Percentiles rank a stretch among this genome's conserved stretches.
These are phyloP conservation scores for Colletotrichum orchidophilum DNA, from an alignment of 2,329 filamentous ascomycete genomes.

Conservation along the genomic window DNA sequence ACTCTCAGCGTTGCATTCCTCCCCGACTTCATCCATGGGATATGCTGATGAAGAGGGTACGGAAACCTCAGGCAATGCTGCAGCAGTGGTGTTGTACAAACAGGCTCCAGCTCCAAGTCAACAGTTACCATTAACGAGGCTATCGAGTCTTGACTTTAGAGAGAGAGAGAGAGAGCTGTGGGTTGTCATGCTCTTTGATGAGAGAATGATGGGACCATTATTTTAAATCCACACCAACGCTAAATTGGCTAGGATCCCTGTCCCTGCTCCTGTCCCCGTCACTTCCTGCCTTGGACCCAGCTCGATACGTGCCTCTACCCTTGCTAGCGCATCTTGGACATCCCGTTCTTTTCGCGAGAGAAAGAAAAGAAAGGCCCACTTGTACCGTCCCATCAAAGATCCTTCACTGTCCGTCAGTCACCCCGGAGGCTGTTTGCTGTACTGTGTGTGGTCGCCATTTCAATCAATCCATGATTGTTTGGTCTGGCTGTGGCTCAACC, in stretches of 20 bases:
- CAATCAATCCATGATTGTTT: neutral
- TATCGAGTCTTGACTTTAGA: neutral
- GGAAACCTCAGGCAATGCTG: neutral
- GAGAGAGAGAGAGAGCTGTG: neutral
- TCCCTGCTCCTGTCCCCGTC: slow-evolving; percentile 6
- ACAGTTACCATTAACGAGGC: neutral
- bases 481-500: neutral
- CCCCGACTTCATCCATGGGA: neutral
- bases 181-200: slow-evolving; percentile 15
- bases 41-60: neutral
- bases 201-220: slow-evolving; percentile 31
- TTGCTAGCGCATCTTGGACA: slow-evolving; percentile 14
- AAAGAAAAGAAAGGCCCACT: neutral
- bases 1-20: slow-evolving; percentile 21
- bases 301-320: slow-evolving; percentile 4
- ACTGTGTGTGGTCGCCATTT: neutral
- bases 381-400: slow-evolving; percentile 23
- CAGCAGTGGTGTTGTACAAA: neutral
- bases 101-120: neutral
- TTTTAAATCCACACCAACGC: slow-evolving; percentile 30
- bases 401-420: slow-evolving; percentile 17
- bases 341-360: neutral
- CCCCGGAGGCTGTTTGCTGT: slow-evolving; percentile 9
- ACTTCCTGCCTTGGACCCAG: neutral
- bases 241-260: slow-evolving; percentile 6